Evolutionary conservation across 345 rosid species (phyloP).

Genomic region (Nasturtium officinale): DNA sequence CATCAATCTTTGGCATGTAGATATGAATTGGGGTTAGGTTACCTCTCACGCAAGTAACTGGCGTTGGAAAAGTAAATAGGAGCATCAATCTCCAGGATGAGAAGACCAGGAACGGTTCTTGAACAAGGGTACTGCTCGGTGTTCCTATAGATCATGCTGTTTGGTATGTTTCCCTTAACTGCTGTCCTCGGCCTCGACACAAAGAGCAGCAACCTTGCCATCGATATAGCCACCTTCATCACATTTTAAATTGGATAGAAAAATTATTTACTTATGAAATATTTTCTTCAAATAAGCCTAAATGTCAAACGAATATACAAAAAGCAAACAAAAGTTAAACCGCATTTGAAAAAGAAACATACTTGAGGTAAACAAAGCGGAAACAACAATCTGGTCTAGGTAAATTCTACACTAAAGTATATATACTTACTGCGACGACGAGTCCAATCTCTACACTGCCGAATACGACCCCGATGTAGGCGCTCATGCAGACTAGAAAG

Average conservation of each 20-base stretch:
- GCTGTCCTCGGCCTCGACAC: conserved; percentile 81
- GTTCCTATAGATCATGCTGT: conserved; percentile 72
- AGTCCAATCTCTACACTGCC: conserved; percentile 84
- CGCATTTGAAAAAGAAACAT: neutral
- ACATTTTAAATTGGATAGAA: neutral
- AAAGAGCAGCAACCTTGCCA: conserved; percentile 67
- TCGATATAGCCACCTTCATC: conserved; percentile 65
- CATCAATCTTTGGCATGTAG: neutral
- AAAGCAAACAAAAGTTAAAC: neutral
- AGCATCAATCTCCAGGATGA: conserved; percentile 82
- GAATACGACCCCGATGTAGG: conserved; percentile 84
- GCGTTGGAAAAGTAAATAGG: conserved; percentile 90
- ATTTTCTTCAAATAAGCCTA: neutral
- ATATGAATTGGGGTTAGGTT: conserved; percentile 8
- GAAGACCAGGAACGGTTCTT: conserved; percentile 62
- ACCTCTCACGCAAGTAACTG: conserved; percentile 93
- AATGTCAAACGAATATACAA: neutral
- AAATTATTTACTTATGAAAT: neutral
- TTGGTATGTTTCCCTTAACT: conserved; percentile 78
- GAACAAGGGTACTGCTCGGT: conserved; percentile 80
- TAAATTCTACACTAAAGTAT: neutral
- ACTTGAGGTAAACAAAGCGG: neutral
- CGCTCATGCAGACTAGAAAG: conserved; percentile 73
- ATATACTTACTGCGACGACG: conserved; percentile 59
- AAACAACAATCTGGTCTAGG: neutral